phyloP scores from a whole-genome alignment of 192 early-diverging fungal genomes.

The Dispira parvispora region DNA sequence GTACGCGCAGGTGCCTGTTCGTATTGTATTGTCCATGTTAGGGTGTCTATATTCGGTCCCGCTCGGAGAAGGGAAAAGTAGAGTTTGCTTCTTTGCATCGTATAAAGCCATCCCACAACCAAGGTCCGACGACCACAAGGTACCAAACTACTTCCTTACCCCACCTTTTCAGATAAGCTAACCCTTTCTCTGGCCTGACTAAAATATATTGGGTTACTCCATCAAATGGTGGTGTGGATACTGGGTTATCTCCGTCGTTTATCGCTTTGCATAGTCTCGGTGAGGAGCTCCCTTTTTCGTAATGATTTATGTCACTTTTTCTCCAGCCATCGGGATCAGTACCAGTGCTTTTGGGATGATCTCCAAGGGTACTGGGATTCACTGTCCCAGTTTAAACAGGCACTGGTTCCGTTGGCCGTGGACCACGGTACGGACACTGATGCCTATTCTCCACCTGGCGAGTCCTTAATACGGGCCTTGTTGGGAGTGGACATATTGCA shows the following conservation, averaged over 20 bases:
- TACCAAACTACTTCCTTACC: no score
- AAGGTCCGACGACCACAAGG: no score
- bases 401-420: not conserved
- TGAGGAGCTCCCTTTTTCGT: not conserved
- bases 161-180: not conserved
- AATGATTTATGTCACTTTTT: not conserved
- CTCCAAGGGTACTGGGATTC: constrained; percentile 8
- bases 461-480: constrained; percentile 42
- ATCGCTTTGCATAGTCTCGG: not conserved
- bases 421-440: not conserved
- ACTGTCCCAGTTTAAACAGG: constrained; percentile 4
- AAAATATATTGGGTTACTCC: not conserved
- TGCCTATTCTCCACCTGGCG: constrained; percentile 9
- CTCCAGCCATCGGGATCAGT: not conserved
- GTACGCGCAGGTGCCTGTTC: no score
- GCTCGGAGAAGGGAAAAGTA: no score
- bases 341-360: not conserved
- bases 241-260: not conserved
- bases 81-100: no score
- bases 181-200: not conserved
- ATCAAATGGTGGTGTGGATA: not conserved
- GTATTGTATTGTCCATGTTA: no score
- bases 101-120: no score
- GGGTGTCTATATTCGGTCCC: no score
- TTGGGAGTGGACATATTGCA: constrained; percentile 43